These are phyloP conservation scores for Neocallimastix lanati DNA, from an alignment of 192 early-diverging fungal genomes.

Conservation along the genomic window DNA sequence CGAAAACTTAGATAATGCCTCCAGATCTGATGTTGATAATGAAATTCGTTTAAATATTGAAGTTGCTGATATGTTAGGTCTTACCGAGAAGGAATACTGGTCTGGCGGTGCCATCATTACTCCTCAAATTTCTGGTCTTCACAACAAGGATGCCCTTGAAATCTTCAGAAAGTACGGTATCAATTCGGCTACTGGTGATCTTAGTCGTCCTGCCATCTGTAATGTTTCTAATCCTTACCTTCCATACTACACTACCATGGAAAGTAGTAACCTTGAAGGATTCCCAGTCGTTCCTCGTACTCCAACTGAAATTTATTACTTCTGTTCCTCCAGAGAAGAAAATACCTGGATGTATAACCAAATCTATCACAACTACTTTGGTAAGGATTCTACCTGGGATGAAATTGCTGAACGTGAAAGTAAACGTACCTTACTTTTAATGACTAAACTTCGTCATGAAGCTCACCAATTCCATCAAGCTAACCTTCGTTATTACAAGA, in stretches of 20 bases:
- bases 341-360: background rate
- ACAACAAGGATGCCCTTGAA: slow-evolving; percentile 12
- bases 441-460: slow-evolving; percentile 11
- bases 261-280: background rate
- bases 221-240: background rate
- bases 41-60: slow-evolving; percentile 19
- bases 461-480: slow-evolving; percentile 11
- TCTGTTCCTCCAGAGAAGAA: background rate
- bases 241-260: background rate
- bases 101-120: slow-evolving; percentile 15
- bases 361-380: background rate
- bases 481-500: background rate
- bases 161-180: background rate
- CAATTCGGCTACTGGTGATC: background rate
- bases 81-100: slow-evolving; percentile 3
- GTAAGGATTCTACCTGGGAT: background rate
- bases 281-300: background rate
- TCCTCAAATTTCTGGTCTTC: slow-evolving; percentile 19
- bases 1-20: slow-evolving; percentile 15
- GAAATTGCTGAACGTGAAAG: background rate
- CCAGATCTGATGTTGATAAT: slow-evolving; percentile 12
- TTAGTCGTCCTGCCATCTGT: background rate
- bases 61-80: slow-evolving; percentile 12
- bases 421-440: background rate
- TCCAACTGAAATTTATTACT: background rate